Percentiles rank a stretch among this genome's conserved stretches.
phyloP scores from a whole-genome alignment of 306 rosid genomes.

The Crotalaria pallida region DNA sequence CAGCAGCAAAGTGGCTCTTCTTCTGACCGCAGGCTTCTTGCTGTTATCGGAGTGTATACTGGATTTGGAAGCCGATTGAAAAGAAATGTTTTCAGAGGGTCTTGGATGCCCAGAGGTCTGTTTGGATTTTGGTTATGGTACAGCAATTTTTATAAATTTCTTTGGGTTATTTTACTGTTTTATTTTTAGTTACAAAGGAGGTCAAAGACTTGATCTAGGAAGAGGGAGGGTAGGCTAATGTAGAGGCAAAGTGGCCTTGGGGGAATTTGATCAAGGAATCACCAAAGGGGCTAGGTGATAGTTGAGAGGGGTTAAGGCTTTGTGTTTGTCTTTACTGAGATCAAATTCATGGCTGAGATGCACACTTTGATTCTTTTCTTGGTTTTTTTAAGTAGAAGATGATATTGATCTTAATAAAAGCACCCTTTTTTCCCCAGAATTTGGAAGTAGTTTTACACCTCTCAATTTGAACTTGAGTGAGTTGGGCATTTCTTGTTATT shows the following conservation, averaged over 20 bases:
- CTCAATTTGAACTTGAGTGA: neutral
- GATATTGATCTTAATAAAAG: neutral
- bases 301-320: neutral
- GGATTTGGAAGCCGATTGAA: constrained; percentile 87
- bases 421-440: neutral
- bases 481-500: neutral
- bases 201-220: neutral
- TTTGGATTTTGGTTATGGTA: constrained; percentile 19
- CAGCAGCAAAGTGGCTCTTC: constrained; percentile 45
- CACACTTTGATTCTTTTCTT: neutral
- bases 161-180: neutral
- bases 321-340: neutral
- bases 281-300: neutral
- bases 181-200: neutral
- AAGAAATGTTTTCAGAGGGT: constrained; percentile 79
- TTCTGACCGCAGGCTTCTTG: constrained; percentile 64
- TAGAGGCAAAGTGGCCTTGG: neutral
- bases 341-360: constrained; percentile 5
- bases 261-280: neutral
- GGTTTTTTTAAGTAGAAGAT: neutral
- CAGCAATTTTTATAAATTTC: neutral
- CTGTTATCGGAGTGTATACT: constrained; percentile 93
- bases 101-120: constrained; percentile 98
- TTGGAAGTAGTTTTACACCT: neutral
- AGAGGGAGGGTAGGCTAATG: neutral